Evolutionary conservation across 2,329 filamentous ascomycete genomes (phyloP).

Genomic region (Huntiella moniliformis): DNA sequence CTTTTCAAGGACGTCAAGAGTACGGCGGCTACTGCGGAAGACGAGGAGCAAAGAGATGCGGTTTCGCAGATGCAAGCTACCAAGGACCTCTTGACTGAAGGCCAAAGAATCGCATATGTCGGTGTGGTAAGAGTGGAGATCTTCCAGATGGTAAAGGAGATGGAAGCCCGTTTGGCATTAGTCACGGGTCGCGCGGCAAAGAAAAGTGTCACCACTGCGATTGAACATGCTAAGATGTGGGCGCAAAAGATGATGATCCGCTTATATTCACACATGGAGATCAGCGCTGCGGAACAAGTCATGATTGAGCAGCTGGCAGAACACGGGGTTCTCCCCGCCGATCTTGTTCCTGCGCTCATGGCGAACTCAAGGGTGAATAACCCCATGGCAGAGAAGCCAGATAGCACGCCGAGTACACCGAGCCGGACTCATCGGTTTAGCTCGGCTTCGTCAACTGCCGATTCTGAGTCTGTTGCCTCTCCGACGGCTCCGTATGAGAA

Average conservation of each 20-base stretch:
- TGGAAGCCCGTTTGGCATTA: constrained; percentile 25
- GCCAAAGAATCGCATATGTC: constrained; percentile 90
- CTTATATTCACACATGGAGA: constrained; percentile 91
- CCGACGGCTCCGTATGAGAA: constrained; percentile 42
- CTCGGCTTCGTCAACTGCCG: constrained; percentile 13
- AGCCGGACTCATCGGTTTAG: constrained; percentile 9
- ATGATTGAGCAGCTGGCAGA: constrained; percentile 97
- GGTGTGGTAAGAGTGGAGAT: constrained; percentile 71
- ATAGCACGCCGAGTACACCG: constrained; percentile 7
- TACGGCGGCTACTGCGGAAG: constrained; percentile 42
- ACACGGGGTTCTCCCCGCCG: constrained; percentile 70
- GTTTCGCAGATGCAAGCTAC: constrained; percentile 86
- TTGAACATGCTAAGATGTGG: constrained; percentile 85
- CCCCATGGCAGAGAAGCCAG: constrained; percentile 46
- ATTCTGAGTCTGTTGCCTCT: constrained; percentile 28
- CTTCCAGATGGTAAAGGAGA: constrained; percentile 52
- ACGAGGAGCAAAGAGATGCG: constrained; percentile 72
- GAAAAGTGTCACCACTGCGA: constrained; percentile 49
- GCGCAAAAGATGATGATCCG: constrained; percentile 96
- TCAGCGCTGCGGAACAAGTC: constrained; percentile 74
- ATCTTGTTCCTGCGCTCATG: constrained; percentile 74
- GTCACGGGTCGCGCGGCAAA: constrained; percentile 42
- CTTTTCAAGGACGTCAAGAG: constrained; percentile 60
- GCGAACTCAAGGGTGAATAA: constrained; percentile 86
- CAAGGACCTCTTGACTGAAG: constrained; percentile 85